Percentiles rank a stretch among this genome's conserved stretches.
Evolutionary conservation across 495 filamentous ascomycete species (phyloP).

Genomic region (Penicillium lividum): DNA sequence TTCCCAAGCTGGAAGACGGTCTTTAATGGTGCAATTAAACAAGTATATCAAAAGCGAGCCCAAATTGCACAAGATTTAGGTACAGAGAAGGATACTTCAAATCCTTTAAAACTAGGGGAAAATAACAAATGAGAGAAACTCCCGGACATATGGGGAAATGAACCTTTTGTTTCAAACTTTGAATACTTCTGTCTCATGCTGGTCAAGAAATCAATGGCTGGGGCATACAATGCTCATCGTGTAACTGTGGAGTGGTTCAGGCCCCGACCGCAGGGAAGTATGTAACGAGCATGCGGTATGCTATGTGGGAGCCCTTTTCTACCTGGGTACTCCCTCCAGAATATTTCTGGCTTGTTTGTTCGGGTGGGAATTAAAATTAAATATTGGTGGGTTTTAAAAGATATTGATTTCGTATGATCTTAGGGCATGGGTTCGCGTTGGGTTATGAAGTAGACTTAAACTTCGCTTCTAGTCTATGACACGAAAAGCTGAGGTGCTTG

Average conservation of each 20-base stretch:
- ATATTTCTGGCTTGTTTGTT: not conserved
- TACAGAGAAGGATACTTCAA: not conserved
- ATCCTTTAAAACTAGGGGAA: not conserved
- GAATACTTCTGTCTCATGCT: conserved; percentile 15
- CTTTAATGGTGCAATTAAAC: not conserved
- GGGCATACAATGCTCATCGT: conserved; percentile 11
- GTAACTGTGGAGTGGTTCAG: conserved; percentile 14
- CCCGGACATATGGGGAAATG: not conserved
- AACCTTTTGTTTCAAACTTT: conserved; percentile 3
- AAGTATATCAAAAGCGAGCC: not conserved
- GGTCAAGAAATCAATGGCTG: conserved; percentile 18
- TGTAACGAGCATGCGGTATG: conserved; percentile 18
- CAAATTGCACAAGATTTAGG: not conserved
- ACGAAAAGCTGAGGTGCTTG: too few relatives aligned
- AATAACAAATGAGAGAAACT: not conserved
- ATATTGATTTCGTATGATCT: not conserved
- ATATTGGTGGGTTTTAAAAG: not conserved
- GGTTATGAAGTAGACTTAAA: too few relatives aligned
- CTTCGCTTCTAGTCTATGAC: too few relatives aligned
- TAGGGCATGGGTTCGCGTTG: too few relatives aligned
- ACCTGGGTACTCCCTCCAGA: not conserved
- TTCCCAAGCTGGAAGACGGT: not conserved
- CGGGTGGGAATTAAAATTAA: not conserved
- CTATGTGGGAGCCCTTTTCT: conserved; percentile 3
- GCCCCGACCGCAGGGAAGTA: conserved; percentile 14